A percentile compares a stretch with the other conserved stretches of the same genome.
phyloP scores from a whole-genome alignment of 2,329 filamentous ascomycete species.

The Paecilomyces fulvus region DNA sequence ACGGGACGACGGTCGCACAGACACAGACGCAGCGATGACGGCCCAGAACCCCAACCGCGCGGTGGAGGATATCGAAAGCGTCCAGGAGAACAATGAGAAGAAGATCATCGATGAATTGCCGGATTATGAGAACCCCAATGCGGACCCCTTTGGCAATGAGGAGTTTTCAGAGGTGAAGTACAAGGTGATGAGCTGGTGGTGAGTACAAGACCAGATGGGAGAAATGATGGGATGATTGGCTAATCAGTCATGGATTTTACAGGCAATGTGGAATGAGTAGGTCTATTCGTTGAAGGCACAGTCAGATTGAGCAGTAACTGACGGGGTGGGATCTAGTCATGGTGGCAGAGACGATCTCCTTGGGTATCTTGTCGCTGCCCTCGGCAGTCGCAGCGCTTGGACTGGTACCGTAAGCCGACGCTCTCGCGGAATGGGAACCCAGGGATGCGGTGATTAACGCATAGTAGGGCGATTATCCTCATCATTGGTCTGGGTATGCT shows the following conservation, averaged over 20 bases:
- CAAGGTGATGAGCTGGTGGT: slow-evolving; percentile 25
- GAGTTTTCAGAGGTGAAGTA: slow-evolving; percentile 40
- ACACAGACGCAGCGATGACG: neutral
- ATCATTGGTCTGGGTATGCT: slow-evolving; percentile 46
- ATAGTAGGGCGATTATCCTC: slow-evolving; percentile 41
- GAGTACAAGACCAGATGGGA: no score
- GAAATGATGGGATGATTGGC: neutral
- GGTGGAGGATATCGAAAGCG: neutral
- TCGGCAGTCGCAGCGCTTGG: slow-evolving; percentile 45
- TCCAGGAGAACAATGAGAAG: slow-evolving; percentile 13
- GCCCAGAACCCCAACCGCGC: neutral
- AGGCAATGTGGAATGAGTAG: slow-evolving; percentile 38
- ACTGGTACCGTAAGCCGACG: slow-evolving; percentile 39
- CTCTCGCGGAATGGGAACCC: neutral
- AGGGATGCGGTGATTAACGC: neutral
- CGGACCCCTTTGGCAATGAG: slow-evolving; percentile 34
- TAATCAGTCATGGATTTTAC: neutral
- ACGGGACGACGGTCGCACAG: neutral
- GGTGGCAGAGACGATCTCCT: slow-evolving; percentile 52
- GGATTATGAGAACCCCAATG: slow-evolving; percentile 3
- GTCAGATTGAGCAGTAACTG: neutral
- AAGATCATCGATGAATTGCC: slow-evolving; percentile 10
- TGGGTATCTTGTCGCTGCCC: slow-evolving; percentile 50
- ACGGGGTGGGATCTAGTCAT: slow-evolving; percentile 32
- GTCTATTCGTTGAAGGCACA: slow-evolving; percentile 3